These are phyloP conservation scores for Thelonectria olida DNA, from an alignment of 2,329 filamentous ascomycete genomes.

Conservation along the genomic window DNA sequence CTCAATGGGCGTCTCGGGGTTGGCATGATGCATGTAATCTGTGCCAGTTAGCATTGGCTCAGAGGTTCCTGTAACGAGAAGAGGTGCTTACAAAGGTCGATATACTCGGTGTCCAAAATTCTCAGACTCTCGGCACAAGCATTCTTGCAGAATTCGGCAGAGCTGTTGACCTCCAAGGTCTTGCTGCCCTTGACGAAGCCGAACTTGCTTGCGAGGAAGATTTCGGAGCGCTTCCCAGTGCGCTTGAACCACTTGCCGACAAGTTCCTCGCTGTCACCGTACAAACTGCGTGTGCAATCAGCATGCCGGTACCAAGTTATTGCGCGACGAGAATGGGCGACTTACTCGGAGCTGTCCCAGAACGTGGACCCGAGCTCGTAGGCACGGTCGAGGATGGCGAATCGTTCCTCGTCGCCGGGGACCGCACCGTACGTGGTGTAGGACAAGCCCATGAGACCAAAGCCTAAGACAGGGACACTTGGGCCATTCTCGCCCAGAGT, in stretches of 20 bases:
- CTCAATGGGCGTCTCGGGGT: conserved; percentile 53
- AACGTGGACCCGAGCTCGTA: conserved; percentile 56
- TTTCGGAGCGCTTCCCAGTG: conserved; percentile 51
- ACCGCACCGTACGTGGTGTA: conserved; percentile 31
- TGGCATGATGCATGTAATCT: conserved; percentile 57
- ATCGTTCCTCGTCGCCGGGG: conserved; percentile 55
- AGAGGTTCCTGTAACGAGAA: background rate
- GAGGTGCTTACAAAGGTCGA: conserved; percentile 54
- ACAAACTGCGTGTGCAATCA: conserved; percentile 38
- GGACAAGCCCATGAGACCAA: conserved; percentile 59
- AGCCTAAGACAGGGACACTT: conserved; percentile 56
- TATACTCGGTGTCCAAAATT: conserved; percentile 51
- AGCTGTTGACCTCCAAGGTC: conserved; percentile 8
- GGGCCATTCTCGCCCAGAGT: conserved; percentile 60
- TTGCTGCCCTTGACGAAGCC: conserved; percentile 26
- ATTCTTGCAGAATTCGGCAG: conserved; percentile 19
- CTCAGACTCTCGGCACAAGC: conserved; percentile 47
- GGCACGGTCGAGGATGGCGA: conserved; percentile 57
- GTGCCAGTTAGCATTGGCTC: background rate
- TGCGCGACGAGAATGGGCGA: background rate
- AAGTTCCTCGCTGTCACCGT: conserved; percentile 56
- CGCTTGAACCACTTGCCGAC: conserved; percentile 57
- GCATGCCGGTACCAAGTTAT: background rate
- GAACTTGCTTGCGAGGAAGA: conserved; percentile 55
- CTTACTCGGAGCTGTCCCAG: conserved; percentile 56